These are phyloP conservation scores for Tarenaya hassleriana DNA, from an alignment of 345 rosid genomes.

Conservation along the genomic window DNA sequence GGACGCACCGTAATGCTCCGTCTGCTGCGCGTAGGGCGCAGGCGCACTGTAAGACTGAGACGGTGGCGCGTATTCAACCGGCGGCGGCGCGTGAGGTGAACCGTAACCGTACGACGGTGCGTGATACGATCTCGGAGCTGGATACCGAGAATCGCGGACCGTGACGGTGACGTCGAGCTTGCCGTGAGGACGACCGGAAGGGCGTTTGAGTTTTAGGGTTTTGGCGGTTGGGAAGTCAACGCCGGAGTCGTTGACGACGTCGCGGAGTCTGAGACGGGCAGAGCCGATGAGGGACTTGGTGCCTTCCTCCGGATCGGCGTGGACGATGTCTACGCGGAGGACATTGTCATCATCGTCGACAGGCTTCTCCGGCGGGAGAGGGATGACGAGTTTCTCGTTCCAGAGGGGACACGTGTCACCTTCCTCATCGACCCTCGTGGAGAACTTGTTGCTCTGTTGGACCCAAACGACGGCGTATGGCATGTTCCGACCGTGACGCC, in stretches of 20 bases:
- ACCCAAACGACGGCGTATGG: constrained; percentile 78
- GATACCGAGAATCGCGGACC: constrained; percentile 27
- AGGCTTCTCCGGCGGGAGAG: constrained; percentile 30
- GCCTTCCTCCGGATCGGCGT: constrained; percentile 47
- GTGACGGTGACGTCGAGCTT: constrained; percentile 44
- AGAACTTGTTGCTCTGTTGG: constrained; percentile 43
- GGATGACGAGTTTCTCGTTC: constrained; percentile 51
- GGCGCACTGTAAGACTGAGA: constrained; percentile 31
- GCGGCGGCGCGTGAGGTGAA: constrained; percentile 15
- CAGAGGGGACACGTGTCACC: constrained; percentile 62
- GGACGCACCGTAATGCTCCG: no score
- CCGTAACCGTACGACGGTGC: constrained; percentile 20
- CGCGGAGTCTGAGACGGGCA: constrained; percentile 41
- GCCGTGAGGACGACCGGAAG: constrained; percentile 73
- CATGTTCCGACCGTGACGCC: constrained; percentile 63
- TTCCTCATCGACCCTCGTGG: constrained; percentile 55
- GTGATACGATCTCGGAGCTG: constrained; percentile 14
- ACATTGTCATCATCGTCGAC: constrained; percentile 36
- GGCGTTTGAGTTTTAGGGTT: constrained; percentile 49
- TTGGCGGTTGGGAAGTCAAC: constrained; percentile 25
- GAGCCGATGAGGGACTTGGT: constrained; percentile 67
- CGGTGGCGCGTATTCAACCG: no score
- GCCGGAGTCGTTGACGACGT: constrained; percentile 31
- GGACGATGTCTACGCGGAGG: constrained; percentile 53
- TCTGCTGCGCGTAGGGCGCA: constrained; percentile 16